Conservation (phyloP, 805 yeast genomes). For the Komagataella mondaviorum region DNA sequence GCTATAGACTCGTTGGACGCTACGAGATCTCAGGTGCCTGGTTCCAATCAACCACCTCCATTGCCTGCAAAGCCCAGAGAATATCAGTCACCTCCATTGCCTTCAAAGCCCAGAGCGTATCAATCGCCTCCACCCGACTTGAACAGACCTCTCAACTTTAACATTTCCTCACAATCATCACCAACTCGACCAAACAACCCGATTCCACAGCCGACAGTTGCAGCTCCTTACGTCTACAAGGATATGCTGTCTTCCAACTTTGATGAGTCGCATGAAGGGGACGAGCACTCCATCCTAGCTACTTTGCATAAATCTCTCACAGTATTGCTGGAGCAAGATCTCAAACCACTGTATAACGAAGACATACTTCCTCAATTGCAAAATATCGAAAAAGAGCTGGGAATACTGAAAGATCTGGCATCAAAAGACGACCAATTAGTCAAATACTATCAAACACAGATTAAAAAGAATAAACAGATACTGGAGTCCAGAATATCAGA, state of each 20-base stretch:
- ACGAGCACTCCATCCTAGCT: background rate
- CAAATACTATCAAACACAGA: constrained; percentile 5
- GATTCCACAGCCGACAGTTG: background rate
- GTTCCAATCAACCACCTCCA: constrained; percentile 2
- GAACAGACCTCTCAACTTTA: background rate
- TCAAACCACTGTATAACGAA: constrained; percentile 2
- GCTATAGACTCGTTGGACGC: background rate
- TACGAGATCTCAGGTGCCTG: background rate
- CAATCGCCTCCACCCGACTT: background rate
- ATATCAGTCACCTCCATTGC: constrained; percentile 1
- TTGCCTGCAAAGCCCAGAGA: constrained; percentile 5
- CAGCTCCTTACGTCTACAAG: background rate
- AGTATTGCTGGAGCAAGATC: background rate
- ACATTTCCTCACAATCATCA: background rate
- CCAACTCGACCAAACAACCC: background rate
- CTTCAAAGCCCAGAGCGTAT: constrained; percentile 4
- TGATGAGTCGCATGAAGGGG: background rate
- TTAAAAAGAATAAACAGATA: constrained; percentile 13
- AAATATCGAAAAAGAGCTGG: constrained; percentile 8
- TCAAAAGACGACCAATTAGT: constrained; percentile 8
- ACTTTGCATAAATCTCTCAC: background rate
- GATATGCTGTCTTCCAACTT: background rate
- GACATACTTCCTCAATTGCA: constrained; percentile 3
- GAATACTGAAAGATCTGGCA: constrained; percentile 8
- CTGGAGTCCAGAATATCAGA: constrained; percentile 4